Conservation (phyloP, 805 yeast species). For the Danielozyma ontarioensis region DNA sequence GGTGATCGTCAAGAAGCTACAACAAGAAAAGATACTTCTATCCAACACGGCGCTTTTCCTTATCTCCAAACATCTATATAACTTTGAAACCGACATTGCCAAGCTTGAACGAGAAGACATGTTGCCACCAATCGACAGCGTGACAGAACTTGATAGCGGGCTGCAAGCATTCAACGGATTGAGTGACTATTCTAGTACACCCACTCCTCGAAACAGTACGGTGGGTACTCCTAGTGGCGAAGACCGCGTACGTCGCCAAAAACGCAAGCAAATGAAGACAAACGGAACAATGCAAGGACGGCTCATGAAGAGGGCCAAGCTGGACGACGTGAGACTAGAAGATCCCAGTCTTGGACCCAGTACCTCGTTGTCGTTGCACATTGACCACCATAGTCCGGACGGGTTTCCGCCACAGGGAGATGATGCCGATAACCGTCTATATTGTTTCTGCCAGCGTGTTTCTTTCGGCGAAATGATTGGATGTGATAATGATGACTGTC, state of each 20-base stretch:
- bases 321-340: constrained; percentile 12
- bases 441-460: constrained; percentile 91
- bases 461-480: constrained; percentile 97
- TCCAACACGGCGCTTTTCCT: constrained; percentile 81
- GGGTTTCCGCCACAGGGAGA: constrained; percentile 28
- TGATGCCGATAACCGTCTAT: constrained; percentile 40
- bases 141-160: constrained; percentile 13
- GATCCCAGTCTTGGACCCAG: constrained; percentile 9
- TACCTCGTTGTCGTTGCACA: neutral
- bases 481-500: constrained; percentile 87
- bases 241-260: constrained; percentile 2
- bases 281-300: constrained; percentile 2
- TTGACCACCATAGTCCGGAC: constrained; percentile 22
- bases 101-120: constrained; percentile 78
- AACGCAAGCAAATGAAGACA: constrained; percentile 20
- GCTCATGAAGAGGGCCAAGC: constrained; percentile 8
- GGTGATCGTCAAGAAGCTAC: constrained; percentile 53
- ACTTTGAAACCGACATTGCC: constrained; percentile 70
- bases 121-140: constrained; percentile 49
- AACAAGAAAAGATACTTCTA: constrained; percentile 70
- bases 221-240: constrained; percentile 4
- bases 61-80: constrained; percentile 67
- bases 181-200: constrained; percentile 24
- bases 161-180: constrained; percentile 8
- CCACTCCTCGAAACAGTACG: constrained; percentile 22